Conservation (phyloP, 2,329 filamentous ascomycete species). For the Ophiostoma populinum region DNA sequence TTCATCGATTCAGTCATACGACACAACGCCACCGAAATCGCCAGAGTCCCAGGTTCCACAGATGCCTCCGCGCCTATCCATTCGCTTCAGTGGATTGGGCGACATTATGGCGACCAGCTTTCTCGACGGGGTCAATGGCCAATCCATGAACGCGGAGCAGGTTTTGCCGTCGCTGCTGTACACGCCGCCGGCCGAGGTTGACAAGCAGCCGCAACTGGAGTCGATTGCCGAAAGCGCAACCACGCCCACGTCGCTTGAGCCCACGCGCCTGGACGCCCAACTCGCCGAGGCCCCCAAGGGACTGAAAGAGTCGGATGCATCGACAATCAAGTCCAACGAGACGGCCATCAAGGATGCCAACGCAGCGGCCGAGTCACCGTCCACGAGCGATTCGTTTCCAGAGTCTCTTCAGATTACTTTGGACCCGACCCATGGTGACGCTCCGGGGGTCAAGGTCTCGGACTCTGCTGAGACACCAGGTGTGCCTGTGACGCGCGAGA, state of each 20-base stretch:
- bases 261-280: too few species aligned
- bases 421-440: not conserved
- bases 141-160: constrained; percentile 13
- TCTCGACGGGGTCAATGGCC: constrained; percentile 7
- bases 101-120: constrained; percentile 9
- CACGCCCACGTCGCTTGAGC: too few species aligned
- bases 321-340: constrained; percentile 3
- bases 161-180: constrained; percentile 16
- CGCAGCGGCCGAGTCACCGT: not conserved
- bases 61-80: constrained; percentile 14
- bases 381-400: constrained; percentile 1
- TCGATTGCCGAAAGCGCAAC: too few species aligned
- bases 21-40: constrained; percentile 10
- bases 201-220: not conserved
- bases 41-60: constrained; percentile 9
- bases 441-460: not conserved
- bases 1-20: constrained; percentile 6
- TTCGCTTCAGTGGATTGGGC: constrained; percentile 13
- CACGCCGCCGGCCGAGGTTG: constrained; percentile 11
- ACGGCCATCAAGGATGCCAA: constrained; percentile 2
- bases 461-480: not conserved
- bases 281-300: too few species aligned
- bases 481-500: not conserved
- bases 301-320: constrained; percentile 1
- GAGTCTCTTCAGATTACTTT: not conserved